phyloP scores from a whole-genome alignment of 2,329 filamentous ascomycete species.

The Diaporthe citrichinensis region DNA sequence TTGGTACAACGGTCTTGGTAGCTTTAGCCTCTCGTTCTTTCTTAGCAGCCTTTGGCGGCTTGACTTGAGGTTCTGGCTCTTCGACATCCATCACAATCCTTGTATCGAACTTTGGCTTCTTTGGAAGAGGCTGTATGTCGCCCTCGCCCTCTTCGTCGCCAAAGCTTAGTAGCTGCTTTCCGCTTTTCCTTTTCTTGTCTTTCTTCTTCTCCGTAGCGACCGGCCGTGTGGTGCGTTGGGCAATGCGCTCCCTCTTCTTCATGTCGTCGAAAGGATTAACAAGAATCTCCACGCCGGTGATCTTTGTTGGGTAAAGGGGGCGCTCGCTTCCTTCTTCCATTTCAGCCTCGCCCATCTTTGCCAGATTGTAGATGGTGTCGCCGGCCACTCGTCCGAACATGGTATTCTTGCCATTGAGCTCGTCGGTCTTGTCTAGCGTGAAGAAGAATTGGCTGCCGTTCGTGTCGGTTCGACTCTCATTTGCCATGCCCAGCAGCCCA shows the following conservation, averaged over 20 bases:
- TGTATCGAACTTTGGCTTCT: conserved; percentile 85
- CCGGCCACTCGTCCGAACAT: conserved; percentile 93
- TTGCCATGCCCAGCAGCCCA: conserved; percentile 96
- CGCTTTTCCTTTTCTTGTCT: conserved; percentile 80
- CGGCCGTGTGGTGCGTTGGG: conserved; percentile 62
- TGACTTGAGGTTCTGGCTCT: conserved; percentile 43
- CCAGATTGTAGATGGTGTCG: conserved; percentile 95
- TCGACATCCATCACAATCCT: conserved; percentile 76
- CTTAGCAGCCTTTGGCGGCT: conserved; percentile 49
- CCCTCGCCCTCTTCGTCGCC: conserved; percentile 77
- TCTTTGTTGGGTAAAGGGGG: conserved; percentile 87
- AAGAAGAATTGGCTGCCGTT: conserved; percentile 99
- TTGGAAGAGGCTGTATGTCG: conserved; percentile 71
- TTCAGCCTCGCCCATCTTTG: conserved; percentile 93
- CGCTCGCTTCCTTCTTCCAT: conserved; percentile 83
- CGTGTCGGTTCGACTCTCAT: conserved; percentile 80
- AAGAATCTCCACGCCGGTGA: conserved; percentile 80
- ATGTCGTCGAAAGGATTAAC: conserved; percentile 88
- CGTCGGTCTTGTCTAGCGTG: conserved; percentile 86
- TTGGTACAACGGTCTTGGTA: conserved; percentile 31
- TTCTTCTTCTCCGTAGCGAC: conserved; percentile 63
- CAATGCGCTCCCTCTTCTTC: conserved; percentile 75
- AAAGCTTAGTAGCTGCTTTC: conserved; percentile 85
- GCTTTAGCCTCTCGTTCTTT: conserved; percentile 46
- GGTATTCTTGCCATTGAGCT: conserved; percentile 91